phyloP scores from a whole-genome alignment of 1,284 basidiomycete species.

The Takashimella tepidaria region DNA sequence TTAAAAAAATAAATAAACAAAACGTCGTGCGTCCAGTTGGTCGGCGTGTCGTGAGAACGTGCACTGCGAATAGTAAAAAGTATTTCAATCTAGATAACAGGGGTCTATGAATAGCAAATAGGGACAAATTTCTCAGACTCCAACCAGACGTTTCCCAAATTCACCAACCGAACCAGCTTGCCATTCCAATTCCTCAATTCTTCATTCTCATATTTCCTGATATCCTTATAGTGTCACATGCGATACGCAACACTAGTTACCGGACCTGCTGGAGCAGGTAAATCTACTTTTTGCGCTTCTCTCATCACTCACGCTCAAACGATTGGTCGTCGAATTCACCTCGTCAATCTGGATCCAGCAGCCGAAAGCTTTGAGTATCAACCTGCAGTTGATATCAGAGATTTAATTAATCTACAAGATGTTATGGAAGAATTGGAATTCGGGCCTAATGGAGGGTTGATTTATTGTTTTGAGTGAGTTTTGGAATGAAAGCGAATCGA shows the following conservation, averaged over 20 bases:
- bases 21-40: too few species aligned
- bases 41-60: too few species aligned
- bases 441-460: conserved; percentile 93
- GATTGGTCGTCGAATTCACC: conserved; percentile 76
- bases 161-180: too few species aligned
- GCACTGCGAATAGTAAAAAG: too few species aligned
- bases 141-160: too few species aligned
- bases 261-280: conserved; percentile 89
- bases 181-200: too few species aligned
- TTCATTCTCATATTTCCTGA: too few species aligned
- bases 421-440: conserved; percentile 94
- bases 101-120: too few species aligned
- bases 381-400: conserved; percentile 89
- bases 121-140: too few species aligned
- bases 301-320: conserved; percentile 87
- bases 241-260: conserved; percentile 75
- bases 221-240: too few species aligned
- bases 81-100: too few species aligned
- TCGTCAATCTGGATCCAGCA: conserved; percentile 97
- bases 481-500: background rate
- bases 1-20: too few species aligned
- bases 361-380: conserved; percentile 91
- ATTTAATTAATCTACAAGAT: conserved; percentile 88
- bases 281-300: conserved; percentile 88
- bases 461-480: conserved; percentile 99